phyloP scores from a whole-genome alignment of 2,329 filamentous ascomycete genomes.

The Alternaria gansuensis region DNA sequence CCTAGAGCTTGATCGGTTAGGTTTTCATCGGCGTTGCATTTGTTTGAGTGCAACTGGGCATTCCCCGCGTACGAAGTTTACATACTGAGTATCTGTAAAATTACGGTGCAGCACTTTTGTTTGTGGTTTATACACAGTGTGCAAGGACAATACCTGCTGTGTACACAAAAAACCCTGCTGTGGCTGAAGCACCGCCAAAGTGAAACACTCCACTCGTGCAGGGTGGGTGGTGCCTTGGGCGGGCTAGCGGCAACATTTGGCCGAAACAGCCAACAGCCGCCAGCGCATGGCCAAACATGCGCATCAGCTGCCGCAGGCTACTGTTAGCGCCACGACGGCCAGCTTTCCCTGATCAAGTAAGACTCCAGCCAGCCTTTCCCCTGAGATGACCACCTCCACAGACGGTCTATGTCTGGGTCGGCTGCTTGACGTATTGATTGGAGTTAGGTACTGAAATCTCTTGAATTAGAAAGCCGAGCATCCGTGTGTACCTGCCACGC shows the following conservation, averaged over 20 bases:
- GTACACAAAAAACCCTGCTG: conserved; percentile 8
- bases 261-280: conserved; percentile 4
- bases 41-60: background rate
- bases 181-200: conserved; percentile 21
- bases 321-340: conserved; percentile 21
- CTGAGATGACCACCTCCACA: conserved; percentile 20
- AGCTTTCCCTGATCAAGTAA: conserved; percentile 14
- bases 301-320: conserved; percentile 11
- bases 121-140: background rate
- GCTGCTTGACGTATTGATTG: conserved; percentile 22
- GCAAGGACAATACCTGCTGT: background rate
- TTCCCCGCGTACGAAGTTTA: background rate
- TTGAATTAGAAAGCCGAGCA: conserved; percentile 29
- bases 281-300: conserved; percentile 5
- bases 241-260: background rate
- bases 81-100: background rate
- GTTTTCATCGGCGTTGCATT: background rate
- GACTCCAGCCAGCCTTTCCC: conserved; percentile 20
- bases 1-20: background rate
- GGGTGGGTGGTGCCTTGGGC: background rate
- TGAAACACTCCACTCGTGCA: conserved; percentile 6
- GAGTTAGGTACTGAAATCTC: conserved; percentile 24
- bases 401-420: conserved; percentile 10
- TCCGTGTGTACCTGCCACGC: conserved; percentile 35
- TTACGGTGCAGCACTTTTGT: background rate